Conservation (phyloP, 768 basidiomycete species). For the Xanthoconium stramineum region DNA sequence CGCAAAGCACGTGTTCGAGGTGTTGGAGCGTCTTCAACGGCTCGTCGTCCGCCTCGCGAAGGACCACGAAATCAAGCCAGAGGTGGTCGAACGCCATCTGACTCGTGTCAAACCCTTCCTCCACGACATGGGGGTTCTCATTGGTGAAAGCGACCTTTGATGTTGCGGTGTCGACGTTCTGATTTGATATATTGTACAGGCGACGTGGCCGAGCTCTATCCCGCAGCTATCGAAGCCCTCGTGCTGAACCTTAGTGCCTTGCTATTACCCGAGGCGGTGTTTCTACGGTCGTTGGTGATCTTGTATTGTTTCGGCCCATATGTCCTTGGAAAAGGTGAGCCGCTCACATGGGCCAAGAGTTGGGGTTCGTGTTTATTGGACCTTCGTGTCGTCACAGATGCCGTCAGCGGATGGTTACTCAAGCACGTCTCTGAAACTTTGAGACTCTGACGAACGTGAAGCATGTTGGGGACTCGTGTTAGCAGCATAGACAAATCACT, state of each 20-base stretch:
- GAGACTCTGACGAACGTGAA: neutral
- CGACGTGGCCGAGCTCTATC: slow-evolving; percentile 15
- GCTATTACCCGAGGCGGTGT: slow-evolving; percentile 7
- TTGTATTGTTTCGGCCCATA: slow-evolving; percentile 17
- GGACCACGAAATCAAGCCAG: neutral
- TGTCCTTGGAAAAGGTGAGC: slow-evolving; percentile 11
- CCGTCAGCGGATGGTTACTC: slow-evolving; percentile 7
- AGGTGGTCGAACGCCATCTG: slow-evolving; percentile 5
- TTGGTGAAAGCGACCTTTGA: slow-evolving; percentile 5
- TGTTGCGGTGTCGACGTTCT: neutral
- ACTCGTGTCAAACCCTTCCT: neutral
- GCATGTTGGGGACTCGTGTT: too few species aligned
- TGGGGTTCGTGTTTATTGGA: neutral
- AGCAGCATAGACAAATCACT: too few species aligned
- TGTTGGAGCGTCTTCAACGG: neutral
- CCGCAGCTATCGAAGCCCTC: slow-evolving; percentile 7
- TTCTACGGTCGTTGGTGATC: slow-evolving; percentile 11
- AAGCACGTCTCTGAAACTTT: slow-evolving; percentile 2
- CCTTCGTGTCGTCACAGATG: slow-evolving; percentile 2
- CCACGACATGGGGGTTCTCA: slow-evolving; percentile 2
- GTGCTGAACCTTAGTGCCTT: slow-evolving; percentile 8
- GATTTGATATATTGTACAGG: slow-evolving; percentile 3
- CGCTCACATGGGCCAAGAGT: neutral
- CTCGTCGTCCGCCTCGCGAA: neutral
- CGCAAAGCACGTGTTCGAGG: neutral